Evolutionary conservation across 805 yeast species (phyloP), one percentile per base, ranked within the genome.

Genomic region (Hemisphaericaspora nanyangensis): DNA sequence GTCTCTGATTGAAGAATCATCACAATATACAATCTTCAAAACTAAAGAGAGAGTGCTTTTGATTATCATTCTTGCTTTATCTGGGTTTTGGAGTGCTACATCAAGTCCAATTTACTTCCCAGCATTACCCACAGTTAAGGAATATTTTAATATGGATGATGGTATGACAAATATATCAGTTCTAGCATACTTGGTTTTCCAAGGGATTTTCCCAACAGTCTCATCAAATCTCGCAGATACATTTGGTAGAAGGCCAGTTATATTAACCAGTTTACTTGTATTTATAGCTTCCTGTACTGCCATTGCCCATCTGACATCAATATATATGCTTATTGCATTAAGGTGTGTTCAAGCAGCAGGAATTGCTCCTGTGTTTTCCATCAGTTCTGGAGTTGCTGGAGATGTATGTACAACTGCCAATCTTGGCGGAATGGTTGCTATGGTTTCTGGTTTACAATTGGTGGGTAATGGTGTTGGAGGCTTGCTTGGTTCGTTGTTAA

Each of bases 81-180:
- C 76, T 2, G 85, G 86, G 0, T 60, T 79, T 30, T 80, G 83
- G 67, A 85, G 95, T 2, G 68, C 93, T 0, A 65, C 85, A 3
- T 79, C 90, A 0, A 76, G 82, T 47, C 85, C 95, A 0, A 85
- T 87, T 10, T 88, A 85, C 54, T 82, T 85, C 60, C 95, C 95
- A 0, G 88, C 88, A 0, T 60, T 88, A 13, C 76, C 80, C 0
- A 65, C 71, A 5, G 62, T 89, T 7, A 76, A 79, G 35, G 46
- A 56, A 0, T 58, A 77, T 20, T 85, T 88, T 49, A 34, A 70
- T 32, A 74, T 82, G 5, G 51, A 79, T 2, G 76, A 77, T 34
- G 82, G 78, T 38, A 61, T 68, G 39, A 77, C 80, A 38, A 85
- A 87, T 52, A 51, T 84, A 12, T 77, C 95, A 1, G 82, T 89